Conservation (phyloP, 345 rosid genomes). For the Gossypium longicalyx region DNA sequence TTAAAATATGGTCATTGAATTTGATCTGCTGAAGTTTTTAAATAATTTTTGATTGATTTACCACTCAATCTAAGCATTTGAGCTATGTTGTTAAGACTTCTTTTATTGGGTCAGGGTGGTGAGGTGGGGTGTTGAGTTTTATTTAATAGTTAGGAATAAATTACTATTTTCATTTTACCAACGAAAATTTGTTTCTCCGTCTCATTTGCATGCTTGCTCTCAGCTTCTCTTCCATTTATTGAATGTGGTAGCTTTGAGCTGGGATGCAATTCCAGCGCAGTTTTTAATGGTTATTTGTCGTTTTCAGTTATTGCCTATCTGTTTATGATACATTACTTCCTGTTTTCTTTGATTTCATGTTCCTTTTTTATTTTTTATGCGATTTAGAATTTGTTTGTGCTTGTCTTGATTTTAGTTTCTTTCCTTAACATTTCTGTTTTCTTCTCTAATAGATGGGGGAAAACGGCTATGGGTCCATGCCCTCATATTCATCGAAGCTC, state of each 20-base stretch:
- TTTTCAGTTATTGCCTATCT: neutral
- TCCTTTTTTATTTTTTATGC: neutral
- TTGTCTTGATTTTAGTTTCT: neutral
- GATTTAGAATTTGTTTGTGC: neutral
- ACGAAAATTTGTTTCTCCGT: neutral
- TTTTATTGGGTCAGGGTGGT: neutral
- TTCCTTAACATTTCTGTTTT: neutral
- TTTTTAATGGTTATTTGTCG: neutral
- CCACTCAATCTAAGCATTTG: neutral
- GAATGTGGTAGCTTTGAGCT: neutral
- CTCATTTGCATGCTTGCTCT: neutral
- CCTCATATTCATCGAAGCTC: conserved; percentile 66
- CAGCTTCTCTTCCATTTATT: neutral
- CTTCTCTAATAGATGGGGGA: conserved; percentile 48
- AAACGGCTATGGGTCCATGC: conserved; percentile 54
- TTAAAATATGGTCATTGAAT: neutral
- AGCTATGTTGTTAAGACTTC: neutral
- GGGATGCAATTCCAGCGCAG: neutral
- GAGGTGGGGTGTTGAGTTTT: neutral
- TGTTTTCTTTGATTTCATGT: neutral
- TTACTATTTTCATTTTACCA: neutral
- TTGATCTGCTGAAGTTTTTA: neutral
- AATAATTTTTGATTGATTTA: neutral
- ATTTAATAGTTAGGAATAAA: neutral
- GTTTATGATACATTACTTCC: neutral